Conservation (phyloP, 2,329 filamentous ascomycete genomes). For the Monilinia aucupariae region DNA sequence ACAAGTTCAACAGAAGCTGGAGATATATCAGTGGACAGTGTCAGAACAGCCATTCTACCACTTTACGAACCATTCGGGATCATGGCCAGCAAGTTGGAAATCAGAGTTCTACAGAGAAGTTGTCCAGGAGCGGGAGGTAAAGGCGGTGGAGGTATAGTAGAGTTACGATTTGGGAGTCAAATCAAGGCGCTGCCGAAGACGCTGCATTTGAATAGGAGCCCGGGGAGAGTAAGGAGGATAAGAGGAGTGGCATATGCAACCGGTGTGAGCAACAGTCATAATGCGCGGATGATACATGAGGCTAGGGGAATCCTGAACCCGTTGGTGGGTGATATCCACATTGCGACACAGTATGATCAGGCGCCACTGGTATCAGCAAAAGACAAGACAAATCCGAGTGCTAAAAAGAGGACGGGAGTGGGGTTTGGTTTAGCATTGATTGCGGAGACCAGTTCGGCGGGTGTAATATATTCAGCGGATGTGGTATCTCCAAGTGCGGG, state of each 20-base stretch:
- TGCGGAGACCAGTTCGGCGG: conserved; percentile 78
- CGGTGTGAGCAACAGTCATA: conserved; percentile 87
- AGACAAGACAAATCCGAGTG: conserved; percentile 50
- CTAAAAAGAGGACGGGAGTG: conserved; percentile 68
- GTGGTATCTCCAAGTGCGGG: conserved; percentile 68
- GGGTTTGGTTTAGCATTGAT: conserved; percentile 89
- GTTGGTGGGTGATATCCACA: conserved; percentile 81
- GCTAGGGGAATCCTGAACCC: conserved; percentile 82
- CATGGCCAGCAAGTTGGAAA: conserved; percentile 68
- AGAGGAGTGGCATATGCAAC: conserved; percentile 91
- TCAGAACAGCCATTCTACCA: conserved; percentile 87
- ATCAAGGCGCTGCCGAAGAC: conserved; percentile 83
- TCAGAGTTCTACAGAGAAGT: conserved; percentile 73
- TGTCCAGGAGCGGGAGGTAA: conserved; percentile 69
- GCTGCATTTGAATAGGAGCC: conserved; percentile 74
- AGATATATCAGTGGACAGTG: conserved; percentile 87
- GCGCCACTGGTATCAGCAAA: conserved; percentile 51
- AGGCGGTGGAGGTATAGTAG: conserved; percentile 87
- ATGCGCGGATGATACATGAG: conserved; percentile 88
- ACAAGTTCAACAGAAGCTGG: conserved; percentile 77
- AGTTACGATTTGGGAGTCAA: conserved; percentile 88
- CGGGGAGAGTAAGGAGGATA: conserved; percentile 81
- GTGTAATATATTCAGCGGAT: conserved; percentile 84
- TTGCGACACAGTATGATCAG: conserved; percentile 73
- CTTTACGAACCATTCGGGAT: conserved; percentile 90